These are phyloP conservation scores for Lignosus rhinocerotis DNA, from an alignment of 1,284 basidiomycete species.

Conservation along the genomic window DNA sequence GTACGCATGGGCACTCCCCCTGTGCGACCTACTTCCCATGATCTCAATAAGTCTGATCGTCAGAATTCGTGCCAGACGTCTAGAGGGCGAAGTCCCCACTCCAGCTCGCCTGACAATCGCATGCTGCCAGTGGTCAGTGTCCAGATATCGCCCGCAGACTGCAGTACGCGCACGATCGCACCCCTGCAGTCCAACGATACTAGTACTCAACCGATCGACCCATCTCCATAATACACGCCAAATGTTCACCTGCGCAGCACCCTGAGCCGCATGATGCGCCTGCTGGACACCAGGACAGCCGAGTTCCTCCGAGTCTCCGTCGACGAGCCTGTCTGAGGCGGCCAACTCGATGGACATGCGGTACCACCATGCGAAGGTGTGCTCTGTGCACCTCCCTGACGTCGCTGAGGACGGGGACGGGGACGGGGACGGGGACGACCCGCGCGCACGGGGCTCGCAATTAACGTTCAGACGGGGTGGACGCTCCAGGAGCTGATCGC, in stretches of 20 bases:
- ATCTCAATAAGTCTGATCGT: too few species aligned
- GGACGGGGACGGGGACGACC: slow-evolving; percentile 7
- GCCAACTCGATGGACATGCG: slow-evolving; percentile 21
- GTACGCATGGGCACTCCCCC: too few species aligned
- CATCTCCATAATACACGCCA: too few species aligned
- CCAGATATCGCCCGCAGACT: too few species aligned
- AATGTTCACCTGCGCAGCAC: neutral
- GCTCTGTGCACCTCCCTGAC: slow-evolving; percentile 17
- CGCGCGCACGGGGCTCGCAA: neutral
- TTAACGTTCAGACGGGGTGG: slow-evolving; percentile 20
- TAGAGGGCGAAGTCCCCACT: too few species aligned
- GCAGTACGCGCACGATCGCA: too few species aligned
- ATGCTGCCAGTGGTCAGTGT: too few species aligned
- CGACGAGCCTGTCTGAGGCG: slow-evolving; percentile 18
- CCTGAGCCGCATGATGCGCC: slow-evolving; percentile 3
- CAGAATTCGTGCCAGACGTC: too few species aligned
- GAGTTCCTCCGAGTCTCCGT: slow-evolving; percentile 3
- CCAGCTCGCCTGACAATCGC: too few species aligned
- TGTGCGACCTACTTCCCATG: too few species aligned
- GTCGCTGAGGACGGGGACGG: slow-evolving; percentile 9
- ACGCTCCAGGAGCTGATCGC: slow-evolving; percentile 22
- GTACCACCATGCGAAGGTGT: slow-evolving; percentile 19
- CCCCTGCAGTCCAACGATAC: too few species aligned
- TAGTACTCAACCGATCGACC: too few species aligned
- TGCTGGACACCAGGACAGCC: slow-evolving; percentile 5